Base-by-base conservation (phyloP, 306 rosid genomes). In the Biancaea sappan region DNA sequence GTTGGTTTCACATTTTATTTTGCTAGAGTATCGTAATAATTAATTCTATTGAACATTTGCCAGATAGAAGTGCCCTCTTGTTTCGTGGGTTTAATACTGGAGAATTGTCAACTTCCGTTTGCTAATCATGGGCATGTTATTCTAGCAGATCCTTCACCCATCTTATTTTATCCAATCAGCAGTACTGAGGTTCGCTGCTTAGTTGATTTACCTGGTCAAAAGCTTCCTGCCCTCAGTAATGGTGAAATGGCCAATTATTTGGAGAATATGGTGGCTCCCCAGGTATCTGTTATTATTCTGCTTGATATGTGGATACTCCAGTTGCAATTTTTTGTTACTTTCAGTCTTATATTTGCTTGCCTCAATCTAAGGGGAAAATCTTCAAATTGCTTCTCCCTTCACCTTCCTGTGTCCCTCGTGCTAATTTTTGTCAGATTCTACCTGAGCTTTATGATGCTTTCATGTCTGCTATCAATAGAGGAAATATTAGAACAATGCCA, bases 71-170 rank as follows among this genome's bases (percentile, higher is more conserved):
- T 76, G 57, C 77, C 79, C 14, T 89, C 91, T 60, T 79, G 69
- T 58, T 84, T 79, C 8, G 88, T 84, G 47, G 94, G 91, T 56
- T 81, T 87, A 75, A 48, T 89, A 18, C 70, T 89, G 63, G 87
- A 84, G 80, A 79, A 81, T 63, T 89, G 91, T 59, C 65, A 81
- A 35, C 91, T 86, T 69, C 89, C 94, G 24, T 81, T 66, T 83
- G 81, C 82, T 63, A 77, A 84, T 63, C 80, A 89, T 64, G 93
- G 89, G 51, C 91, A 86, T 80, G 86, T 89, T 21, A 79, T 89
- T 75, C 65, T 89, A 6, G 91, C 77, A 5, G 82, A 83, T 70
- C 88, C 89, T 54, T 84, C 91, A 56, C 84, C 86, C 4, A 77
- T 89, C 67, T 71, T 89, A 71, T 79, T 89, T 69, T 86, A 89